Base-by-base conservation (phyloP, 1,284 basidiomycete species). In the Ceratobasidium papillatum region DNA sequence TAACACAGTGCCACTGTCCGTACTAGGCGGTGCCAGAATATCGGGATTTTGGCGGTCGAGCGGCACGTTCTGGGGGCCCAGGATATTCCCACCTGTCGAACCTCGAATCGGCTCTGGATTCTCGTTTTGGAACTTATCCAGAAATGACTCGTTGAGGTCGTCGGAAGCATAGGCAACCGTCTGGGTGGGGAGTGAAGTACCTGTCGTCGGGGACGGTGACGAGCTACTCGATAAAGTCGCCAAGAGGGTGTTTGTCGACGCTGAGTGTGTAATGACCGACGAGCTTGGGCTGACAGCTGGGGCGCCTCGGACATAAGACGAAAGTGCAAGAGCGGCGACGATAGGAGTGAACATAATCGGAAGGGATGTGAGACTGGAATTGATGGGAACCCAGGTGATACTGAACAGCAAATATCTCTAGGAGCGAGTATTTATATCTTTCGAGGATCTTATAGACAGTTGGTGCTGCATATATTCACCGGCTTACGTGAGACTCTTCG, bases 11-110 rank as follows among this genome's bases (percentile, higher is more conserved):
- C 91, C 91, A 75, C 85, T 81, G 79, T 93, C 62, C 0, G 90
- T 91, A 1, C 85, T 84, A 0, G 91, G 91, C 19, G 90, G 89
- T 1, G 90, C 88, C 30, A 92, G 80, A 2, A 87, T 77, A 78
- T 91, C 90, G 0, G 90, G 85, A 77, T 90, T 90, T 68, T 89
- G 82, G 63, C 85, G 82, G 76, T 87, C 87, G 34, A 90, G 78
- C 47, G 82, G 80, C 19, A 84, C 74, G 81, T 91, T 87, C 77
- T 85, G 83, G 27, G 89, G 89, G 8, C 89, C 89, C 19, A 64
- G 45, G 11, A 74, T 32, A 3, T 8, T 11, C 0, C 25, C 38
- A 4, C 72, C 72, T 7, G 7, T 5, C 1, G 61, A 45, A 9
- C 61, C 61, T 19, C 61, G 61, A 14, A 41, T 41, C 8, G 72